These are phyloP conservation scores for Liquidambar formosana DNA, from an alignment of 164 flowering plant genomes.

Conservation along the genomic window DNA sequence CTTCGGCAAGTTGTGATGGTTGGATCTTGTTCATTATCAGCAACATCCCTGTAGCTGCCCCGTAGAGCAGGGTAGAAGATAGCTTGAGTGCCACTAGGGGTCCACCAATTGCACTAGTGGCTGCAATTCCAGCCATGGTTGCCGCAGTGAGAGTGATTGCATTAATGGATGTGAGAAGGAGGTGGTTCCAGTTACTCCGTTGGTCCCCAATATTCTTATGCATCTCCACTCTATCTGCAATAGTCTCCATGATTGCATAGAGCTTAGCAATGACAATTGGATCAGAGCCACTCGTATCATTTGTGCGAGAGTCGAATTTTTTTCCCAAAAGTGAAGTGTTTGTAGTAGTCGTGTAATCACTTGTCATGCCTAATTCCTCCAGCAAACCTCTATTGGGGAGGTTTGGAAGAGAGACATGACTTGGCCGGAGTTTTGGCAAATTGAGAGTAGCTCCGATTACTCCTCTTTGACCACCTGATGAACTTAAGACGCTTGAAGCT, in stretches of 20 bases:
- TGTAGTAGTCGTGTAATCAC: neutral
- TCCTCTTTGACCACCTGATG: neutral
- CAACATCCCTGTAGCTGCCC: conserved; percentile 56
- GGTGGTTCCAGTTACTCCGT: conserved; percentile 49
- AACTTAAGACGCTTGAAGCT: conserved; percentile 5
- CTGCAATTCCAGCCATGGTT: conserved; percentile 42
- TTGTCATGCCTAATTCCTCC: conserved; percentile 13
- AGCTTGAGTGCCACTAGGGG: conserved; percentile 40
- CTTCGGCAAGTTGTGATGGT: conserved; percentile 75
- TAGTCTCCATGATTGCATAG: conserved; percentile 38
- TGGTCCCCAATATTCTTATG: conserved; percentile 48
- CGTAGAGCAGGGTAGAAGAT: conserved; percentile 40
- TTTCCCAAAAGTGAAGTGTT: conserved; percentile 8
- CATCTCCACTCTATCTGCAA: conserved; percentile 48
- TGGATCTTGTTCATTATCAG: conserved; percentile 64
- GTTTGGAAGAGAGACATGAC: conserved; percentile 22
- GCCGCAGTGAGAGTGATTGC: conserved; percentile 44
- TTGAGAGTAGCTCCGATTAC: conserved; percentile 17
- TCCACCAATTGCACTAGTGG: conserved; percentile 3
- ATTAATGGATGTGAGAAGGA: conserved; percentile 43
- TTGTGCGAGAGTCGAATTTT: neutral
- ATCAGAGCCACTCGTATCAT: neutral
- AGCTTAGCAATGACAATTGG: conserved; percentile 28
- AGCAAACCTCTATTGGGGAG: conserved; percentile 12
- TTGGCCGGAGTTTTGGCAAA: conserved; percentile 10